These are phyloP conservation scores for Russula brevipes DNA, from an alignment of 768 basidiomycete species.

Conservation along the genomic window DNA sequence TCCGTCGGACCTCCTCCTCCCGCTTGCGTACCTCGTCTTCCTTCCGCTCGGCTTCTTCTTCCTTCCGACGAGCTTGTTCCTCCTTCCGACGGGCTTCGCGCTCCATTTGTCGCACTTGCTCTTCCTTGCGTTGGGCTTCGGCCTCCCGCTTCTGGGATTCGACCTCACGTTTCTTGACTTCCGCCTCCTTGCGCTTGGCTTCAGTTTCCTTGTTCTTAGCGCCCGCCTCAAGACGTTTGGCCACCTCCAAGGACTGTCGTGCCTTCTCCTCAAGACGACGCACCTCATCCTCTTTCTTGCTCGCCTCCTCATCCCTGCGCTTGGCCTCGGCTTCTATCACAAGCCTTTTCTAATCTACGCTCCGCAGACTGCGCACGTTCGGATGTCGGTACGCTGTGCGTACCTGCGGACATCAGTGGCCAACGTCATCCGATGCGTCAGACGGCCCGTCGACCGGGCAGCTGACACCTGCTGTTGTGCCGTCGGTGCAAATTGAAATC, in stretches of 20 bases:
- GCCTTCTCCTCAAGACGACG: slow-evolving; percentile 27
- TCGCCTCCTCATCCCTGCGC: slow-evolving; percentile 27
- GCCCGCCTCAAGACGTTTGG: slow-evolving; percentile 24
- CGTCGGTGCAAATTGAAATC: slow-evolving; percentile 16
- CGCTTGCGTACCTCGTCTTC: slow-evolving; percentile 30
- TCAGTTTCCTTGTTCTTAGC: not conserved
- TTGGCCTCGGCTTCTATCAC: slow-evolving; percentile 23
- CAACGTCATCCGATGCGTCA: slow-evolving; percentile 20
- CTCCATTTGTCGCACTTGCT: slow-evolving; percentile 31
- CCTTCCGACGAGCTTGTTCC: slow-evolving; percentile 21
- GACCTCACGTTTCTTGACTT: slow-evolving; percentile 33
- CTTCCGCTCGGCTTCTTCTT: slow-evolving; percentile 32
- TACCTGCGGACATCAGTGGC: slow-evolving; percentile 20
- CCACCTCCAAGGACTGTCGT: slow-evolving; percentile 23
- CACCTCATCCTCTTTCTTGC: slow-evolving; percentile 27
- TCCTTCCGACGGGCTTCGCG: slow-evolving; percentile 32
- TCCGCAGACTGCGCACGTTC: slow-evolving; percentile 12
- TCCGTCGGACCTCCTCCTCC: slow-evolving; percentile 30
- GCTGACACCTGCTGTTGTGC: slow-evolving; percentile 18
- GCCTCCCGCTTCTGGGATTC: slow-evolving; percentile 33
- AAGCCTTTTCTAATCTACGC: slow-evolving; percentile 24
- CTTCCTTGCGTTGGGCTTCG: slow-evolving; percentile 32
- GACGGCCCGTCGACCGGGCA: slow-evolving; percentile 8
- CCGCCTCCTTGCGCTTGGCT: not conserved
- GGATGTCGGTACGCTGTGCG: slow-evolving; percentile 11